Percentiles rank a stretch among this genome's conserved stretches.
Evolutionary conservation across 257 asterid genomes (phyloP).

Genomic region (Salvia hispanica): DNA sequence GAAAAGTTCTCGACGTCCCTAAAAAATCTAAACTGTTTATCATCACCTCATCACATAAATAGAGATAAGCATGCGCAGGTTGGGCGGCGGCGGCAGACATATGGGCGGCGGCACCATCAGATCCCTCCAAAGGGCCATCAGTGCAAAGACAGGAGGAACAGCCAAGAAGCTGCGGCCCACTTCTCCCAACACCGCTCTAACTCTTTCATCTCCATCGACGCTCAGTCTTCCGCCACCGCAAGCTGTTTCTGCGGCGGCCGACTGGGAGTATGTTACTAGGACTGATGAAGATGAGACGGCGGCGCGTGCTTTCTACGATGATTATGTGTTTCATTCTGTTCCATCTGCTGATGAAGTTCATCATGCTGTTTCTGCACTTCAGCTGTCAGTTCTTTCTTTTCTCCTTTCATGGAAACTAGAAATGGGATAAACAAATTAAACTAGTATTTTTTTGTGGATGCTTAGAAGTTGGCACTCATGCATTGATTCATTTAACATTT

Average conservation of each 20-base stretch:
- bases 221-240: conserved; percentile 31
- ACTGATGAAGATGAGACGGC: conserved; percentile 38
- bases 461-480: not conserved
- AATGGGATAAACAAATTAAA: too few relatives aligned
- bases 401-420: too few relatives aligned
- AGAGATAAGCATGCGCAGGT: too few relatives aligned
- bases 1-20: too few relatives aligned
- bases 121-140: conserved; percentile 53
- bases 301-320: conserved; percentile 37
- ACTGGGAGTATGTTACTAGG: conserved; percentile 54
- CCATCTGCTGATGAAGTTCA: conserved; percentile 68
- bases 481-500: not conserved
- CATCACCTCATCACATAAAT: too few relatives aligned
- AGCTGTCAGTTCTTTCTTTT: conserved; percentile 44
- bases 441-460: conserved; percentile 27
- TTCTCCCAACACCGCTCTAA: conserved; percentile 28
- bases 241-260: conserved; percentile 32
- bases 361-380: conserved; percentile 69
- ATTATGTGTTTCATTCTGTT: conserved; percentile 55
- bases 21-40: too few relatives aligned
- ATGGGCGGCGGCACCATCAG: not conserved
- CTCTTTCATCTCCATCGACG: conserved; percentile 28
- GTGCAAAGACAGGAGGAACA: conserved; percentile 8
- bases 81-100: too few relatives aligned
- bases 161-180: not conserved